phyloP scores from a whole-genome alignment of 2,329 filamentous ascomycete species.

The Eutypa lata region DNA sequence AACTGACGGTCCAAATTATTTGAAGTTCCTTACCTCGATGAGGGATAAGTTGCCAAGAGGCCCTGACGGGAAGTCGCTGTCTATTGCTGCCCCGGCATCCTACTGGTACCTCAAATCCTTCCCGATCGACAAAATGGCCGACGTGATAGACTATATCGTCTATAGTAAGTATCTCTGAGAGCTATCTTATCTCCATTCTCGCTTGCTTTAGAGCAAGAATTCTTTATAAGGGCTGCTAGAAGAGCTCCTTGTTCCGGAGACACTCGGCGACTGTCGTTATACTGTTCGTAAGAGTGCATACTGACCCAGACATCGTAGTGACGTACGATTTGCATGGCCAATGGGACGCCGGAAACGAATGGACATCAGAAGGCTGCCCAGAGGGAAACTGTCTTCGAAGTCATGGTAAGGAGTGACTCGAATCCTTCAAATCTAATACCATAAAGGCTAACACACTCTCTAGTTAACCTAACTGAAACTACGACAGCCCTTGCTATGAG shows the following conservation, averaged over 20 bases:
- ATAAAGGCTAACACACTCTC: too few relatives aligned
- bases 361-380: conserved; percentile 1
- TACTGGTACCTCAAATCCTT: conserved; percentile 24
- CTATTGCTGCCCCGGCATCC: conserved; percentile 19
- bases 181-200: too few relatives aligned
- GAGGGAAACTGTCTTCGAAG: conserved; percentile 12
- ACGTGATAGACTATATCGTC: conserved; percentile 20
- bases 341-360: conserved; percentile 15
- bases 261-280: too few relatives aligned
- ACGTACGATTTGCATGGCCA: conserved; percentile 16
- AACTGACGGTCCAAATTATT: conserved; percentile 11
- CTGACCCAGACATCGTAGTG: too few relatives aligned
- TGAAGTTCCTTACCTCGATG: conserved; percentile 8
- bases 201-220: too few relatives aligned
- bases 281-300: too few relatives aligned
- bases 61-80: conserved; percentile 5
- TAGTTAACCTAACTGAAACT: conserved; percentile 20
- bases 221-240: too few relatives aligned
- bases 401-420: not conserved
- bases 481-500: conserved; percentile 12
- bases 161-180: conserved; percentile 19
- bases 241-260: too few relatives aligned
- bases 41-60: conserved; percentile 1
- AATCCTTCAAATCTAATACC: too few relatives aligned
- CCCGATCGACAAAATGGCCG: conserved; percentile 11